Base-by-base conservation (phyloP, 2,329 filamentous ascomycete species). In the Blumeria hordei region DNA sequence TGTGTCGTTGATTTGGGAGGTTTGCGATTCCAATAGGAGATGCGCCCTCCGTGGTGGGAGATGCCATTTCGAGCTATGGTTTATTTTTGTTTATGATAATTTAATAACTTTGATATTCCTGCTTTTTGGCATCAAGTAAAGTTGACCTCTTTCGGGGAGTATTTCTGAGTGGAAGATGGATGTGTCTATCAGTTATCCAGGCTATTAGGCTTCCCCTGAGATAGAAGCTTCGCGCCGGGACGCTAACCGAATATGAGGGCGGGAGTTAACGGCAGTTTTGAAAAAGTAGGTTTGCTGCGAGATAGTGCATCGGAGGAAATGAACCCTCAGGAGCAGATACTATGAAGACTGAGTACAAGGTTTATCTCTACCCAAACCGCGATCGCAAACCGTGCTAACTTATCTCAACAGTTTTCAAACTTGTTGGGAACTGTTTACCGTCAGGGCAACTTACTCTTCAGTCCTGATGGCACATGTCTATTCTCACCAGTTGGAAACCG, bases 261-360 rank as follows among this genome's bases (percentile, higher is more conserved):
- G 11, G 44, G 18, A 28, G 16, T 10, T 28, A 47, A 11, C 21
- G 21, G 21, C 21, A 28, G 21, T 28, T 28, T 28, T 28, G 21
- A 28, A 28, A 28, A 28, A 28, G 21, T 28, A 28, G 21, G 21
- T 28, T 28, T 28, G 21, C 21, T 28, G 21, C 21, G 21, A 28
- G 21, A 2, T 28, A 28, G 21, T 28, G 21, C 21, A 28, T 28
- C 21, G 21, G 21, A 28, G 4, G 21, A 28, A 50, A 50, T 56
- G 53, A 65, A 62, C 60, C 56, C 56, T 55, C 58, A 59, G 54
- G 54, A 61, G 56, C 60, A 61, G 61, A 63, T 59, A 80, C 69
- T 68, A 98, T 98, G 92, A 98, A 96, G 84, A 96, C 88, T 62
- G 90, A 96, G 71, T 98, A 96, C 70, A 93, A 92, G 80, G 90